Evolutionary conservation across 1,284 basidiomycete genomes (phyloP).

Genomic region (Golubevia pallescens): DNA sequence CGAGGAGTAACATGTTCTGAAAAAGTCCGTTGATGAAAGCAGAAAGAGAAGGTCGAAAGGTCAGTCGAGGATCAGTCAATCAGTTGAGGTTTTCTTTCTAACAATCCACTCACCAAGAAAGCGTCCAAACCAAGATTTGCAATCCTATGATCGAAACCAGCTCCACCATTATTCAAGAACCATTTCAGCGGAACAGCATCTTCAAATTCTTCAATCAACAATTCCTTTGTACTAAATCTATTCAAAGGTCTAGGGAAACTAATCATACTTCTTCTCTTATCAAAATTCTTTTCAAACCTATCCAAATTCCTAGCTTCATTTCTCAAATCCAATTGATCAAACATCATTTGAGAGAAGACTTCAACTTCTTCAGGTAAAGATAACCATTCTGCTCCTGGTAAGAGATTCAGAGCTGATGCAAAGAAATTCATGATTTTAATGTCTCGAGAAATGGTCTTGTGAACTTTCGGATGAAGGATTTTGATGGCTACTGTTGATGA

Average conservation of each 20-base stretch:
- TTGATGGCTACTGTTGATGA: conserved; percentile 84
- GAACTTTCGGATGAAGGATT: conserved; percentile 80
- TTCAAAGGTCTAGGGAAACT: conserved; percentile 87
- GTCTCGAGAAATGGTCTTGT: conserved; percentile 82
- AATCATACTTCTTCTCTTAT: conserved; percentile 75
- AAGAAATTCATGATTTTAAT: conserved; percentile 94
- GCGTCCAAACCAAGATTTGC: conserved; percentile 93
- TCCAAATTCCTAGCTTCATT: conserved; percentile 88
- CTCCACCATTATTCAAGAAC: conserved; percentile 84
- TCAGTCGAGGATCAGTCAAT: background rate
- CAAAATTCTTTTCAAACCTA: conserved; percentile 86
- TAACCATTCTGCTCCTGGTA: conserved; percentile 96
- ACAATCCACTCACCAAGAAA: conserved; percentile 76
- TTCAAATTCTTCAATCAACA: conserved; percentile 91
- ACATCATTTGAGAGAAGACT: conserved; percentile 98
- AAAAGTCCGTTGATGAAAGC: background rate
- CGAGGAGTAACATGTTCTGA: conserved; percentile 59
- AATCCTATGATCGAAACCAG: conserved; percentile 83
- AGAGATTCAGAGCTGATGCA: conserved; percentile 76
- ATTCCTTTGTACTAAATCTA: conserved; percentile 77
- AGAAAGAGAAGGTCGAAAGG: background rate
- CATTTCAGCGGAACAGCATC: conserved; percentile 88
- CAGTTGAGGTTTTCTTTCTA: no score
- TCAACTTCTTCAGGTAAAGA: conserved; percentile 93
- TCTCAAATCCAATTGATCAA: conserved; percentile 87